Evolutionary conservation across 2,329 filamentous ascomycete genomes (phyloP).

Genomic region (Xylogone sp.): DNA sequence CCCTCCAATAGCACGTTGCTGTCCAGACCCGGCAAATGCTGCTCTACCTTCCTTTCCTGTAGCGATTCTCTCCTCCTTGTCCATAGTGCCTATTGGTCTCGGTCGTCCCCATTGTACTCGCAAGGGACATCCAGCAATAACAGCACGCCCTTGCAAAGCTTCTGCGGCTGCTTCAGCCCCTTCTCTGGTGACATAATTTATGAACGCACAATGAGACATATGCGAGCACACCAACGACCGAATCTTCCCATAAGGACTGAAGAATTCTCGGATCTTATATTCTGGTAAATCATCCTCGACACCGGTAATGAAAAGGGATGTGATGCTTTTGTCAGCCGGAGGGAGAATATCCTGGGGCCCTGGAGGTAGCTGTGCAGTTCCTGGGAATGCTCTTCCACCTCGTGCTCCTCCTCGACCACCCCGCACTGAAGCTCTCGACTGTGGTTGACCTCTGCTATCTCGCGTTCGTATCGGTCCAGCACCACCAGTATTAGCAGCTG

Average conservation of each 20-base stretch:
- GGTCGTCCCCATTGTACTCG: conserved; percentile 91
- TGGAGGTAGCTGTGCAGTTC: conserved; percentile 70
- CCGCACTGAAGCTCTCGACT: conserved; percentile 29
- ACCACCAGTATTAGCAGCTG: conserved; percentile 43
- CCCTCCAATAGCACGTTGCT: conserved; percentile 31
- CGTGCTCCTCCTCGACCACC: conserved; percentile 35
- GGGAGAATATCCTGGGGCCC: conserved; percentile 82
- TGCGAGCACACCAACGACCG: conserved; percentile 94
- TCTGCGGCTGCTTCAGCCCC: conserved; percentile 82
- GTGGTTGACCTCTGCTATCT: conserved; percentile 51
- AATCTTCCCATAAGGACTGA: conserved; percentile 83
- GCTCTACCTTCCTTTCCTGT: conserved; percentile 76
- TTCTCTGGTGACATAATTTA: conserved; percentile 86
- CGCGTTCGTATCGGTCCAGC: conserved; percentile 78
- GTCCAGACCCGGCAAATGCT: conserved; percentile 44
- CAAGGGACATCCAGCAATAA: conserved; percentile 87
- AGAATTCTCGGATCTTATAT: conserved; percentile 85
- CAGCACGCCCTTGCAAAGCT: conserved; percentile 79
- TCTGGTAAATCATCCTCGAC: conserved; percentile 96
- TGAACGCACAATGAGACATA: conserved; percentile 93
- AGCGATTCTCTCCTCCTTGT: conserved; percentile 75
- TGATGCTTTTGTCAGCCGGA: conserved; percentile 79
- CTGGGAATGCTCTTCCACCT: conserved; percentile 58
- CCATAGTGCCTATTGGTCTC: conserved; percentile 86
- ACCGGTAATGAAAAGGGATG: conserved; percentile 90